Base-by-base conservation (phyloP, 2,329 filamentous ascomycete species). In the Phaeosphaeria sp. region DNA sequence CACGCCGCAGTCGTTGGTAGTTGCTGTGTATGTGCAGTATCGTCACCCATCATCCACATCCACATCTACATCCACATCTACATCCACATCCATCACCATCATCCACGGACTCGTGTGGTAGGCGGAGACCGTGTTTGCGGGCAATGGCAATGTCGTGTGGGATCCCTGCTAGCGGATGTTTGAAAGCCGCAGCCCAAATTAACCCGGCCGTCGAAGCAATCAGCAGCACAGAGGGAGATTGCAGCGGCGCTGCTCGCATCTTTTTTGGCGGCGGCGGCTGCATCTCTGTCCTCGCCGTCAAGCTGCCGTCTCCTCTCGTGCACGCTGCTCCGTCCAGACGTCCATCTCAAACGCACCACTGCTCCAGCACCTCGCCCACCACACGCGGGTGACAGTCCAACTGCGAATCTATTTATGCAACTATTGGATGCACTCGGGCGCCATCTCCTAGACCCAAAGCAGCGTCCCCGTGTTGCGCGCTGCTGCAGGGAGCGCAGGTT, bases 381-480 rank as follows among this genome's bases (percentile, higher is more conserved):
- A 44, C 18, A 20, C 18, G 42, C 42, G 42, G 18, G 18, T 44
- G 42, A 22, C 42, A 44, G n/a, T 44, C 2, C 52, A 42, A 36
- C 44, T 54, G 47, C 39, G 54, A 46, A 43, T 63, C 64, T 69
- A 69, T 70, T 65, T 66, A 65, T 64, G 64, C 56, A 48, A 63
- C 67, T 63, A 67, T 69, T 59, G 65, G 70, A 66, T 58, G 55
- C 58, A 59, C 27, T 48, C 44, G 41, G 59, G 62, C 56, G 59
- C 56, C 56, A 54, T 52, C 53, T 54, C 30, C 59, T 54, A 56
- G 57, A 51, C 56, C 65, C 55, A 54, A 54, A 63, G 56, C 58
- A 60, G 60, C 49, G 46, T 43, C 47, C 54, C 62, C 55, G 60
- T 64, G 62, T 58, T 55, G 62, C 56, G 60, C 64, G 25, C 62